phyloP scores from a whole-genome alignment of 2,329 filamentous ascomycete genomes.

The Colletotrichum lindemuthianum region DNA sequence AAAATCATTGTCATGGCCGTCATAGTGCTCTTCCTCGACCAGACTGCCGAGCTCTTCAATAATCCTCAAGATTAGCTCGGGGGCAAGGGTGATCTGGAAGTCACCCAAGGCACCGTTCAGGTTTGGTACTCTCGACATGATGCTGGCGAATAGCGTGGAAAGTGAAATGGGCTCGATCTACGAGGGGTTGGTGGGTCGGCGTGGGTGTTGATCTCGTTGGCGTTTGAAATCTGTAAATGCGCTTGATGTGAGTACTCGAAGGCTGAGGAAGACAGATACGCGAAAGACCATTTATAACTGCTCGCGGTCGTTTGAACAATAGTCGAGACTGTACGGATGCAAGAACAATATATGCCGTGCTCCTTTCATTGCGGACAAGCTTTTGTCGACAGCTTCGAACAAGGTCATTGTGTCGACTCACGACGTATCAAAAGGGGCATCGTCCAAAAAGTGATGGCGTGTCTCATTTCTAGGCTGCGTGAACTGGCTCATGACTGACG shows the following conservation, averaged over 20 bases:
- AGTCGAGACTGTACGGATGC: too few species aligned
- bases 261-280: too few species aligned
- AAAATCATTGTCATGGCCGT: too few species aligned
- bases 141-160: background rate
- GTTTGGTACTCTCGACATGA: background rate
- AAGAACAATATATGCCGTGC: too few species aligned
- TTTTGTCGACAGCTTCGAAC: background rate
- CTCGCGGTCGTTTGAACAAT: too few species aligned
- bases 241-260: too few species aligned
- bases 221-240: background rate
- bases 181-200: too few species aligned
- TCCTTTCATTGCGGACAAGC: too few species aligned
- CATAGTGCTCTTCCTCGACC: background rate
- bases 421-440: conserved; percentile 3
- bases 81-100: background rate
- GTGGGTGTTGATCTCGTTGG: background rate
- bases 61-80: conserved; percentile 4
- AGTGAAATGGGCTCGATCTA: too few species aligned
- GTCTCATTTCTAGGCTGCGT: conserved; percentile 35
- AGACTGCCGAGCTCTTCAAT: background rate
- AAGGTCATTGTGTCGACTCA: background rate
- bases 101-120: background rate
- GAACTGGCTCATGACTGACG: conserved; percentile 22
- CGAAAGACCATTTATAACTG: too few species aligned
- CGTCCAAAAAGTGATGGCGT: conserved; percentile 19